Evolutionary conservation across 306 rosid genomes (phyloP).

Genomic region (Malus sieversii): DNA sequence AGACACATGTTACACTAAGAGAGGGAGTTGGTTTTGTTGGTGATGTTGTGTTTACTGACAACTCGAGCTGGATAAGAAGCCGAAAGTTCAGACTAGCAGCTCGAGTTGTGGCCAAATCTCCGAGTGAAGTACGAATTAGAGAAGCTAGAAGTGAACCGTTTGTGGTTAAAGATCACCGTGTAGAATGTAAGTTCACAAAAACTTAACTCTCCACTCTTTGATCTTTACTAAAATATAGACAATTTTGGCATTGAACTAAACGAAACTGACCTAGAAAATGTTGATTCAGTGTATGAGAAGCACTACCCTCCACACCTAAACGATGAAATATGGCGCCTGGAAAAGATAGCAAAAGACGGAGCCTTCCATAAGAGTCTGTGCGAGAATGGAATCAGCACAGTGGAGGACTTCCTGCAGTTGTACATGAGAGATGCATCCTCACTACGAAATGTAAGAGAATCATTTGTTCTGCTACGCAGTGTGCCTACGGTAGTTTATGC

Average conservation of each 20-base stretch:
- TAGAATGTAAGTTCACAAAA: conserved; percentile 41
- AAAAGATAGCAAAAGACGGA: conserved; percentile 45
- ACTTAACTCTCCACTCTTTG: background rate
- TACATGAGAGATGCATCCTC: conserved; percentile 15
- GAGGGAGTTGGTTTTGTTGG: conserved; percentile 34
- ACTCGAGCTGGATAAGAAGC: conserved; percentile 56
- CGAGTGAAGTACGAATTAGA: conserved; percentile 21
- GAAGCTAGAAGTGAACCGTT: conserved; percentile 55
- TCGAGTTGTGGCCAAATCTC: conserved; percentile 13
- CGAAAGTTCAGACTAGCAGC: conserved; percentile 54
- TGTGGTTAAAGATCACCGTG: conserved; percentile 54
- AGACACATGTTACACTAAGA: conserved; percentile 18
- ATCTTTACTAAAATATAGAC: background rate
- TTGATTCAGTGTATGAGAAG: conserved; percentile 44
- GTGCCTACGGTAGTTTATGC: background rate
- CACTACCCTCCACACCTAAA: conserved; percentile 46
- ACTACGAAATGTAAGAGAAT: conserved; percentile 30
- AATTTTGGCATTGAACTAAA: background rate
- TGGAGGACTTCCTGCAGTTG: conserved; percentile 37
- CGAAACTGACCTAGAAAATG: conserved; percentile 11
- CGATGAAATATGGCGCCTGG: conserved; percentile 60
- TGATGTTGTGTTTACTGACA: conserved; percentile 37
- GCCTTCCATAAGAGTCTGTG: conserved; percentile 22
- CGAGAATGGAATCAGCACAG: conserved; percentile 16
- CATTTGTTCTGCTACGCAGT: background rate